Evolutionary conservation across 1,284 basidiomycete species (phyloP).

Genomic region (Rhodotorula sp.): DNA sequence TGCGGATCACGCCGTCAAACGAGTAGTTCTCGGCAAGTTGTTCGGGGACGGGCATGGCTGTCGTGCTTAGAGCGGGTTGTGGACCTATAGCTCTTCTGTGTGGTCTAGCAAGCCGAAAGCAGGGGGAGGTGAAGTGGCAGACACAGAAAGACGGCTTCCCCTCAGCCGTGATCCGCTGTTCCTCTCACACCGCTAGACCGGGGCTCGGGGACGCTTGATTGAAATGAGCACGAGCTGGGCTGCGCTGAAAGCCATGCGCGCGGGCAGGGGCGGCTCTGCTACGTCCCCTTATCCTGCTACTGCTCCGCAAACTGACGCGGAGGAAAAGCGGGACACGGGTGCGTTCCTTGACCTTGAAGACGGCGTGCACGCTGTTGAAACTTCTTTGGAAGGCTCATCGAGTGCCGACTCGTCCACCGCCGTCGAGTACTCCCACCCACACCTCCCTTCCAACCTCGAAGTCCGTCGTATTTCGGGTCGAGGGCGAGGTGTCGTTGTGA

Average conservation of each 20-base stretch:
- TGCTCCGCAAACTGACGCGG: neutral
- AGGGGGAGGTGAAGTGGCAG: neutral
- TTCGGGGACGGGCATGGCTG: constrained; percentile 52
- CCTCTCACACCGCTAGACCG: too few relatives aligned
- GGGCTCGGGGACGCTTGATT: too few relatives aligned
- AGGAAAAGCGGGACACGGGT: neutral
- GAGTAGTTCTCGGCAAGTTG: constrained; percentile 73
- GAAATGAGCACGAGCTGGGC: constrained; percentile 1
- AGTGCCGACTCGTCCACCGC: too few relatives aligned
- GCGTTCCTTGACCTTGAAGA: neutral
- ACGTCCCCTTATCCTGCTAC: neutral
- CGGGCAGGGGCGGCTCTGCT: neutral
- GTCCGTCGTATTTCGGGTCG: constrained; percentile 1
- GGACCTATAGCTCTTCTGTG: too few relatives aligned
- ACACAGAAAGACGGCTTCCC: neutral
- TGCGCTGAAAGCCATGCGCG: neutral
- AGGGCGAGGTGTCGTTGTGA: constrained; percentile 22
- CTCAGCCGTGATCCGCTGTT: too few relatives aligned
- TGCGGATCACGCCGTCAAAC: constrained; percentile 73
- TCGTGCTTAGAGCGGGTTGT: neutral
- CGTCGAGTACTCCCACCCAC: constrained; percentile 4
- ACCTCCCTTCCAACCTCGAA: constrained; percentile 17
- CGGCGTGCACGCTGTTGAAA: too few relatives aligned
- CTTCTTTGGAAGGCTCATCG: too few relatives aligned
- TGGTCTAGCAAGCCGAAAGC: too few relatives aligned